Base-by-base conservation (phyloP, 495 filamentous ascomycete species). In the Parathielavia appendiculata region DNA sequence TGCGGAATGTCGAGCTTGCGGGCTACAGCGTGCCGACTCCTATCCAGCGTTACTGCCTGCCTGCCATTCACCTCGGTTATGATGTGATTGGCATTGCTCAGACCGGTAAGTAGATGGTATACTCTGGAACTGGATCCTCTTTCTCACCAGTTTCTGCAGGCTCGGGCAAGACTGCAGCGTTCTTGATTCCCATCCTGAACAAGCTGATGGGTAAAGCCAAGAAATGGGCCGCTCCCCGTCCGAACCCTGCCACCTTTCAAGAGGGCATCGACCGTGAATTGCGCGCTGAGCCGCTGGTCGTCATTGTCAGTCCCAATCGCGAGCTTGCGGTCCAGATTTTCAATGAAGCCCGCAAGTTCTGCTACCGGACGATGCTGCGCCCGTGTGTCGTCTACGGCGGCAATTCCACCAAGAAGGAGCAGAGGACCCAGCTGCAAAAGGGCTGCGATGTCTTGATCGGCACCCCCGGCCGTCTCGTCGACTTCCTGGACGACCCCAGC, bases 291-390 rank as follows among this genome's bases (percentile, higher is more conserved):
- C 93, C 93, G 2, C 70, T 97, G 16, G 86, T 97, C 0, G 75
- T 97, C 14, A 78, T 97, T 47, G 79, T 98, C n/a, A 85, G 80
- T 39, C 93, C 93, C 10, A 90, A 83, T 58, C 88, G 93, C 48
- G 93, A 98, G 79, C 75, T 98, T 12, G 88, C 90, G 0, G 87
- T 87, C 6, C 93, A 98, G 70, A 95, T 97, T 61, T 97, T 96
- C 72, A 89, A 95, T 58, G 92, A 97, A 66, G 85, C 89, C 14
- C 85, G 93, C 57, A 89, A 90, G 58, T 82, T 96, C 41, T 95
- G 90, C 67, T 97, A 98, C 64, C 84, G 93, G 13, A 90, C 89
- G 16, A 96, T 93, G 89, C 80, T 97, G 48, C 90, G 92, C 45
- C 93, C 93, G 26, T 95, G 90, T 63, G 91, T 95, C 34, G 76